A percentile compares a stretch with the other conserved stretches of the same genome.
phyloP scores from a whole-genome alignment of 2,329 filamentous ascomycete genomes.

The Furcasterigmium furcatum region DNA sequence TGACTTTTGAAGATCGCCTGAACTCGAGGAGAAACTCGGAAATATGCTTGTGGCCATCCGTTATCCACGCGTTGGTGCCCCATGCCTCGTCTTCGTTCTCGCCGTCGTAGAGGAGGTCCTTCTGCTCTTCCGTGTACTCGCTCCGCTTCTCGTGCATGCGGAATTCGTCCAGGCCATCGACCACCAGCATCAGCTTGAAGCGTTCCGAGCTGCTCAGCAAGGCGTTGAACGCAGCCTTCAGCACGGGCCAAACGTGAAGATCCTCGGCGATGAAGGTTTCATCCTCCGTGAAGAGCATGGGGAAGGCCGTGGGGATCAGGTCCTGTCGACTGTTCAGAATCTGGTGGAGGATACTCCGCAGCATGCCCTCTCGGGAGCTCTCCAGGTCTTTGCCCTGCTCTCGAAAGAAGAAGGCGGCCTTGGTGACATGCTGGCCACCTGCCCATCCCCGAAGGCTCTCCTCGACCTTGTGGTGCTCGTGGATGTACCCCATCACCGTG shows the following conservation, averaged over 20 bases:
- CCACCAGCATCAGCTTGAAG: background rate
- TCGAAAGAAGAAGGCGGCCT: background rate
- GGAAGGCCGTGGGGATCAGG: background rate
- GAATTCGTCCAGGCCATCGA: background rate
- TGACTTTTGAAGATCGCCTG: background rate
- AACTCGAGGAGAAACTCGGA: background rate
- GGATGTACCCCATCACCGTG: background rate
- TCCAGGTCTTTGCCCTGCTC: background rate
- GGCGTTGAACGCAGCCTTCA: background rate
- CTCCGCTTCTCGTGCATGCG: background rate
- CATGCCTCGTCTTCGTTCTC: background rate
- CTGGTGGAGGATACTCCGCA: background rate
- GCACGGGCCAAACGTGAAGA: background rate
- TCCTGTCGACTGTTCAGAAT: background rate
- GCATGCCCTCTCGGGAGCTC: background rate
- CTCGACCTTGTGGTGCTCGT: background rate
- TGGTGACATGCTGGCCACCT: background rate
- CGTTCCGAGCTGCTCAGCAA: background rate
- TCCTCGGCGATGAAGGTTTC: background rate
- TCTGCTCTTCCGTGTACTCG: background rate
- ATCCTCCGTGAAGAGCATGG: background rate
- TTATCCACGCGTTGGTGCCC: background rate
- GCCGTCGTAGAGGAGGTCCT: background rate
- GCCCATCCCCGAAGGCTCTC: background rate
- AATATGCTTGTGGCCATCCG: background rate